Evolutionary conservation across 2,329 filamentous ascomycete genomes (phyloP), one percentile per base, ranked within the genome.

Genomic region (Madurella fahalii): DNA sequence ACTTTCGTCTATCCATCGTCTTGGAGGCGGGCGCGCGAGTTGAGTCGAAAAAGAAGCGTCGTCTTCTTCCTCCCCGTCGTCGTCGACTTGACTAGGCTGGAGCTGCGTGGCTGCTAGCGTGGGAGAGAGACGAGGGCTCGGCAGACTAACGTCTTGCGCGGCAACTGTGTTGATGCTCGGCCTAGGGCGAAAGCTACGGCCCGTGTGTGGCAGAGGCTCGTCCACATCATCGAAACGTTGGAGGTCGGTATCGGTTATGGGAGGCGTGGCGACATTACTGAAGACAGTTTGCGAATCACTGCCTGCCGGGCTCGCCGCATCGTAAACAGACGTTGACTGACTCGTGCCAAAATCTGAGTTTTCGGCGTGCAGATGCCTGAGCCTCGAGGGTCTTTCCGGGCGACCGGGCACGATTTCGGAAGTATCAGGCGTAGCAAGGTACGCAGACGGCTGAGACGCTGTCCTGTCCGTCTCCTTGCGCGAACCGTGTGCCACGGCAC

Each of bases 81-180:
- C 77, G 42, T 78, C 73, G 15, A 71, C 69, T 25, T 69, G 68
- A 25, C 65, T 64, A 1, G 68, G 65, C 18, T 75, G 75, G 8
- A 77, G 67, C 63, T 82, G 78, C 25, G 78, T 77, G 42, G 93
- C 88, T 63, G 89, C 90, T 56, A 95, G 82, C 5, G 93, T 95
- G 4, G 94, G 94, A 25, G 94, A 99, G 53, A 99, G 74, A 65
- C 94, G 92, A 34, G 94, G 94, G 69, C 94, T 99, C 50, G 94
- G 94, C 58, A 99, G 78, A 71, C 90, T 96, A 60, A 90, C 90
- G 75, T 96, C 93, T 68, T 94, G 89, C 40, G 86, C 85, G 53
- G 85, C 83, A 52, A 86, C 80, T 45, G 84, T 87, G 64, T 91
- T 85, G 47, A 92, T 77, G 46, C 73, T 74, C 20, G 81, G 77